A percentile compares a stretch with the other conserved stretches of the same genome.
Conservation (phyloP, 2,329 filamentous ascomycete genomes). For the Cryphonectria carpinicola region DNA sequence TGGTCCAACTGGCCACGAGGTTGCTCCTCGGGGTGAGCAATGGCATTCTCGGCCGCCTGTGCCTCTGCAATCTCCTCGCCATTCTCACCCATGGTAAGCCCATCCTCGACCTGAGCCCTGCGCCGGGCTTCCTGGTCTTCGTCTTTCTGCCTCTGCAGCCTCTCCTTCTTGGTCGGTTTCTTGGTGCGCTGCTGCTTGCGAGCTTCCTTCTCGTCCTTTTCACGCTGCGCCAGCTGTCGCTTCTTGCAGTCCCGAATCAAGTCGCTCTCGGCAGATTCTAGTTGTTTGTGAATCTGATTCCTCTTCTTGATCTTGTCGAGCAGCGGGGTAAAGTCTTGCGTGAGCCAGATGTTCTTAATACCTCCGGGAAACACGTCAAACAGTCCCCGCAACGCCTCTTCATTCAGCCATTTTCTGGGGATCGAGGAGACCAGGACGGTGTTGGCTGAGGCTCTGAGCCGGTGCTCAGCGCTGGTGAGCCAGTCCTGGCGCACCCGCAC, state of each 20-base stretch:
- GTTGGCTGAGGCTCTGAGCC: conserved; percentile 89
- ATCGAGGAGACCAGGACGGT: conserved; percentile 93
- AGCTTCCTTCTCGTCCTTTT: conserved; percentile 66
- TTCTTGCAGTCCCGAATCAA: conserved; percentile 81
- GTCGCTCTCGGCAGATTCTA: conserved; percentile 84
- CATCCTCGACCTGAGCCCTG: conserved; percentile 54
- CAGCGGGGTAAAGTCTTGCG: conserved; percentile 82
- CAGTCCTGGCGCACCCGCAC: conserved; percentile 94
- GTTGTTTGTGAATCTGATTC: conserved; percentile 67
- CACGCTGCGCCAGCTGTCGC: conserved; percentile 70
- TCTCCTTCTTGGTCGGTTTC: conserved; percentile 56
- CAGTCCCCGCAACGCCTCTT: conserved; percentile 78
- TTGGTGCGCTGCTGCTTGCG: conserved; percentile 57
- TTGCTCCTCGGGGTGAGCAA: conserved; percentile 33
- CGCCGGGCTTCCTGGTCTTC: conserved; percentile 55
- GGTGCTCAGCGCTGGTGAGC: conserved; percentile 91
- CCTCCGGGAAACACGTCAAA: conserved; percentile 97
- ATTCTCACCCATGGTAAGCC: conserved; percentile 56
- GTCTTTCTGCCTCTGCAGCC: conserved; percentile 48
- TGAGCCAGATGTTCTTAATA: conserved; percentile 95
- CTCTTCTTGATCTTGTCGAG: conserved; percentile 82
- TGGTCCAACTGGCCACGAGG: conserved; percentile 19
- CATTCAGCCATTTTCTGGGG: conserved; percentile 85
- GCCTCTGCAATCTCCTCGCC: conserved; percentile 50
- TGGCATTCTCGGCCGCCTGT: conserved; percentile 36